A percentile compares a stretch with the other conserved stretches of the same genome.
phyloP scores from a whole-genome alignment of 495 filamentous ascomycete species.

The Lepraria neglecta region DNA sequence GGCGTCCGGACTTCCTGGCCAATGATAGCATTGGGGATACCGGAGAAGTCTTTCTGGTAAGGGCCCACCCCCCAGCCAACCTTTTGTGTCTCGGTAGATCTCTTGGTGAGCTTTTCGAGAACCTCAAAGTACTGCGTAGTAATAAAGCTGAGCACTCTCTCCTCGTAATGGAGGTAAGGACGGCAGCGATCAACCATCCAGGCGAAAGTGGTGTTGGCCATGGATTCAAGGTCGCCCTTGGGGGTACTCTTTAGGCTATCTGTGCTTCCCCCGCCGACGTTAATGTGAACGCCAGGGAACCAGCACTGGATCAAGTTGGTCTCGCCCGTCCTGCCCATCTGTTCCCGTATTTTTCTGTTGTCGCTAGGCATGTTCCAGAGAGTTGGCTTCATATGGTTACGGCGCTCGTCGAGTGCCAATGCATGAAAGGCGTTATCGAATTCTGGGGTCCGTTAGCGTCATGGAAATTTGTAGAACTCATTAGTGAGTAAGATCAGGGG shows the following conservation, averaged over 20 bases:
- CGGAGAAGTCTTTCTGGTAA: slow-evolving; percentile 11
- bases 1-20: slow-evolving; percentile 11
- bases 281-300: slow-evolving; percentile 49
- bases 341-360: slow-evolving; percentile 16
- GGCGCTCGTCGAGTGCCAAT: slow-evolving; percentile 50
- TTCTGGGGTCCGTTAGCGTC: slow-evolving; percentile 31
- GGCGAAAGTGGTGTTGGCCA: slow-evolving; percentile 37
- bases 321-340: not conserved
- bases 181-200: slow-evolving; percentile 41
- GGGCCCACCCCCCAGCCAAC: slow-evolving; percentile 15
- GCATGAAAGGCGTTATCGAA: slow-evolving; percentile 55
- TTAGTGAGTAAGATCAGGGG: not conserved
- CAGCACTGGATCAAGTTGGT: slow-evolving; percentile 43
- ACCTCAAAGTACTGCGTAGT: slow-evolving; percentile 11
- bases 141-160: slow-evolving; percentile 9
- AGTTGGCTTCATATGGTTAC: slow-evolving; percentile 47
- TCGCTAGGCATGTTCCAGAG: slow-evolving; percentile 43
- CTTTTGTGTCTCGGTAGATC: slow-evolving; percentile 6
- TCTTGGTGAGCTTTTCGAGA: slow-evolving; percentile 7
- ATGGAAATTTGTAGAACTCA: not conserved
- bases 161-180: slow-evolving; percentile 27
- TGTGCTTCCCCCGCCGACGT: slow-evolving; percentile 42
- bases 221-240: slow-evolving; percentile 21
- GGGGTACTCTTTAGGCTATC: slow-evolving; percentile 27
- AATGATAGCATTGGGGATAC: slow-evolving; percentile 1